Conservation (phyloP, 768 basidiomycete species). For the Lentinula guzmanii region DNA sequence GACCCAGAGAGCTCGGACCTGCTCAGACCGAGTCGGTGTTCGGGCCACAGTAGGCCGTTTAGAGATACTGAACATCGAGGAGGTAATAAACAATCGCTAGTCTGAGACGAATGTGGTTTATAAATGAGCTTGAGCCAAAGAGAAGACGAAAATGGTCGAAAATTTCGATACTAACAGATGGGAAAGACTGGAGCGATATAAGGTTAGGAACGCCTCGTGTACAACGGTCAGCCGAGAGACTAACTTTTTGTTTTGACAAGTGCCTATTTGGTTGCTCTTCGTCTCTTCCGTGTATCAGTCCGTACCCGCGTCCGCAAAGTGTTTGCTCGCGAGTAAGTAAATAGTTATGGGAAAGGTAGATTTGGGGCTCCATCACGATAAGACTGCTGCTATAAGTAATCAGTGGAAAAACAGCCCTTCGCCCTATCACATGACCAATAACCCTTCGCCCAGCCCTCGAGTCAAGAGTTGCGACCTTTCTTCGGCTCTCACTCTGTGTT, state of each 20-base stretch:
- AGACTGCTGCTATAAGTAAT: neutral
- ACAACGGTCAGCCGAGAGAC: conserved; percentile 5
- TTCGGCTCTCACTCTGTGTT: conserved; percentile 2
- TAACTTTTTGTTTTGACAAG: neutral
- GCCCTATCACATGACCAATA: conserved; percentile 1
- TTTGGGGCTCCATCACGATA: conserved; percentile 1
- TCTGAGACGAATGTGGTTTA: neutral
- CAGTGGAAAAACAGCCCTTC: neutral
- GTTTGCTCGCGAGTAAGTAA: neutral
- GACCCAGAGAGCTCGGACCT: conserved; percentile 11
- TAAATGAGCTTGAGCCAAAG: neutral
- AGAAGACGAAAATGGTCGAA: neutral
- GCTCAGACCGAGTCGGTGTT: neutral
- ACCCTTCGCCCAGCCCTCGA: neutral
- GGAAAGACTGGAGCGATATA: conserved; percentile 2
- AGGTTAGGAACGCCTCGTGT: conserved; percentile 8
- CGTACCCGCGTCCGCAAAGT: neutral
- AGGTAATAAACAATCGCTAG: neutral
- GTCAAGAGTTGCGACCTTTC: neutral
- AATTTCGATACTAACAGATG: conserved; percentile 1
- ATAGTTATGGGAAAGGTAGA: neutral
- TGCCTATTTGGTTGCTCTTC: neutral
- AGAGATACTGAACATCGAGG: neutral
- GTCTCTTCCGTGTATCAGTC: neutral
- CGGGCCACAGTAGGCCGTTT: conserved; percentile 1